These are phyloP conservation scores for Globisporangium carolinianum DNA, from an alignment of 352 stramenopile genomes.

Conservation along the genomic window DNA sequence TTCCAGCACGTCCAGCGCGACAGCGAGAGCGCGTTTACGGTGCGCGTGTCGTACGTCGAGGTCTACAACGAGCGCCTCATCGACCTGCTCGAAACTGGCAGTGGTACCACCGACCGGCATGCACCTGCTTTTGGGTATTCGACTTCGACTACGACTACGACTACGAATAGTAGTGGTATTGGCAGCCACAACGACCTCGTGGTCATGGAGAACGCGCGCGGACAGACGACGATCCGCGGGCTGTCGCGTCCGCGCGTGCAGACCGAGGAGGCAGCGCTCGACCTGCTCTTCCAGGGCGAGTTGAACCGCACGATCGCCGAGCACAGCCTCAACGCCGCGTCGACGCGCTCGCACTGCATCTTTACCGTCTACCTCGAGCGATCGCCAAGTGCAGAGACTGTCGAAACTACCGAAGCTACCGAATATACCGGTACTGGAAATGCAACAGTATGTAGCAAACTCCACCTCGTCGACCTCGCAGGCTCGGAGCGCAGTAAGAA, in stretches of 20 bases:
- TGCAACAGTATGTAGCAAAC: slow-evolving; percentile 69
- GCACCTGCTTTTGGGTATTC: no score
- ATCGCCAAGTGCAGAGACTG: slow-evolving; percentile 19
- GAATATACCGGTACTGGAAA: no score
- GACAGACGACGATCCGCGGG: slow-evolving; percentile 61
- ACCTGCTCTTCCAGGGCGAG: slow-evolving; percentile 74
- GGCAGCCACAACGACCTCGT: slow-evolving; percentile 24
- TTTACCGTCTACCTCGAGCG: slow-evolving; percentile 76
- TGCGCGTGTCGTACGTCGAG: slow-evolving; percentile 81
- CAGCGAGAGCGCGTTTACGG: slow-evolving; percentile 32
- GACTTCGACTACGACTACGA: background rate
- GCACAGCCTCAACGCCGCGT: slow-evolving; percentile 72
- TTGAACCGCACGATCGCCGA: slow-evolving; percentile 75
- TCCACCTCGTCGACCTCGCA: slow-evolving; percentile 92
- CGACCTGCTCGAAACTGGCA: slow-evolving; percentile 58
- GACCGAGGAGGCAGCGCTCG: slow-evolving; percentile 64
- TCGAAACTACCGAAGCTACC: no score
- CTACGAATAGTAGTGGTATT: slow-evolving; percentile 11
- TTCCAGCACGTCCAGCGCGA: slow-evolving; percentile 48
- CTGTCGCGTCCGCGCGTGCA: slow-evolving; percentile 47
- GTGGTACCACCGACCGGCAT: no score
- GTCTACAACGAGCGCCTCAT: slow-evolving; percentile 89
- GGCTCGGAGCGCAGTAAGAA: slow-evolving; percentile 91
- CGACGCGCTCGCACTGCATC: slow-evolving; percentile 74
- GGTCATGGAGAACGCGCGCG: slow-evolving; percentile 55